phyloP scores from a whole-genome alignment of 306 rosid genomes.

The Psophocarpus tetragonolobus region DNA sequence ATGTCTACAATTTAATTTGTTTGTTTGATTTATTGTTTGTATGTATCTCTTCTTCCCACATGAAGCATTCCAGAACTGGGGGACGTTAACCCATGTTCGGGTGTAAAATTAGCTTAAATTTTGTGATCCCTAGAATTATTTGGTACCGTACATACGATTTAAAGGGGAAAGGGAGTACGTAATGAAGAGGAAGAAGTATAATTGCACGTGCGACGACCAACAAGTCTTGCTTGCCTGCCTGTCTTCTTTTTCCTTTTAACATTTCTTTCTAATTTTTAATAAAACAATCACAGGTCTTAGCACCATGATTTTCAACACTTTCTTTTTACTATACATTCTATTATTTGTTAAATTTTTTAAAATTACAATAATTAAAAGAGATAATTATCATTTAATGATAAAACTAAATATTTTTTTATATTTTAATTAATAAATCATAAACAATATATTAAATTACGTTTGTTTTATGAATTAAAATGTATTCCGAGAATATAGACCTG shows the following conservation, averaged over 20 bases:
- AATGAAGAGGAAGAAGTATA: constrained; percentile 45
- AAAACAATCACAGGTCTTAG: too few species aligned
- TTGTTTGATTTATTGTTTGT: background rate
- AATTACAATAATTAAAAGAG: too few species aligned
- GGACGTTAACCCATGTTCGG: background rate
- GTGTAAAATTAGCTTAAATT: constrained; percentile 18
- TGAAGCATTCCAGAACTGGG: background rate
- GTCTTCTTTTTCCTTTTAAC: background rate
- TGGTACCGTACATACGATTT: constrained; percentile 51
- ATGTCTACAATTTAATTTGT: background rate
- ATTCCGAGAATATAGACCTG: too few species aligned
- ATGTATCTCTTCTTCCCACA: background rate
- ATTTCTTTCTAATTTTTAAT: background rate
- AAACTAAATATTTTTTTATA: too few species aligned
- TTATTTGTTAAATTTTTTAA: too few species aligned
- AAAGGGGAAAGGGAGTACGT: constrained; percentile 11
- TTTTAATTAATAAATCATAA: too few species aligned
- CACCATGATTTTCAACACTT: too few species aligned
- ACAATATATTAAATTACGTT: too few species aligned
- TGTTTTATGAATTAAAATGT: too few species aligned
- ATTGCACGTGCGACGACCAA: constrained; percentile 71
- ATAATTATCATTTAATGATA: too few species aligned
- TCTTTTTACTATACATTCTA: too few species aligned
- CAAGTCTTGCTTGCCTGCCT: constrained; percentile 30
- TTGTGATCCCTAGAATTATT: constrained; percentile 48